Evolutionary conservation across 495 filamentous ascomycete species (phyloP), one percentile per base, ranked within the genome.

Genomic region (Pseudevernia furfuracea): DNA sequence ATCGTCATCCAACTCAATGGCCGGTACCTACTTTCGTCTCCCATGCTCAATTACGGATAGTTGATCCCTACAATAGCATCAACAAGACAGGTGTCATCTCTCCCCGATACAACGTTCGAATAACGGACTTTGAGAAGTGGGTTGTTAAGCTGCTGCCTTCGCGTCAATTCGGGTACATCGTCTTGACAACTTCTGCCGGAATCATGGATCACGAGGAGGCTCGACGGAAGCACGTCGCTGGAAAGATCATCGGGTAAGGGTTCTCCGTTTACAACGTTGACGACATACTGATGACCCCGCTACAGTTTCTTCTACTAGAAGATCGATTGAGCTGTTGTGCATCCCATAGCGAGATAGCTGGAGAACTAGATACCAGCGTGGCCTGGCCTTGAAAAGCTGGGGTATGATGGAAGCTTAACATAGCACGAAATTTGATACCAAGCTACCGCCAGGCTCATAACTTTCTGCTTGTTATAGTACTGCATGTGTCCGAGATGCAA

Each of bases 121-220:
- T 98, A 74, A 82, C 82, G 75, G 95, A 97, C 75, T 85, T 98
- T 75, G 94, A 96, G 87, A 96, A 96, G 82, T 98, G 94, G 94
- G 89, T 97, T 74, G 89, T 93, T 75, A 95, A 96, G 87, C 89
- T 98, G 69, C 84, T 97, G 52, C 94, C 94, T 66, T 91, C 94
- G 64, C 94, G 94, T 96, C 94, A 98, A 81, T 97, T 98, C 85
- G 94, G 94, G 72, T 97, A 88, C 83, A 91, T 98, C 75, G 91
- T 98, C 80, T 87, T 97, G 74, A 98, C 94, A 75, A 98, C 94
- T 79, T 96, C 91, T 62, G 90, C 94, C 64, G 95, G 94, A 76
- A 97, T 98, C 77, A 97, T 98, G 93, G 94, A 98, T 82, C 94
- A 98, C 80, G 94, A 97, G 83, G 94, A 98, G 86, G 94, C 94